Percentiles rank a stretch among this genome's conserved stretches.
Conservation (phyloP, 176 grass and related monocot species). For the Musa acuminata region DNA sequence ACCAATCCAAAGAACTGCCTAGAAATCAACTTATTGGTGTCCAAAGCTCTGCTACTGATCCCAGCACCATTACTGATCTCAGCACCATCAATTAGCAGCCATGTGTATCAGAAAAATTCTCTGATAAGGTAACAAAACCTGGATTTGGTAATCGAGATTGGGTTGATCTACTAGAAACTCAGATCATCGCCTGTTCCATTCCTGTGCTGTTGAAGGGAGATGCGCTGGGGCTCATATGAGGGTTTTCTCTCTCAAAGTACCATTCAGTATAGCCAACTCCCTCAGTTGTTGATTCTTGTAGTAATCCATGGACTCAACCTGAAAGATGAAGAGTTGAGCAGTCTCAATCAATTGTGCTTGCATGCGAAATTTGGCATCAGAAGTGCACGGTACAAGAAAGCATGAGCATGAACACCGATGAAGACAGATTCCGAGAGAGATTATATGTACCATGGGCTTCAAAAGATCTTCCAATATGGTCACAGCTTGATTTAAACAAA, state of each 20-base stretch:
- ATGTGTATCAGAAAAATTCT: slow-evolving; percentile 14
- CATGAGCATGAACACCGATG: not conserved
- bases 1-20: not conserved
- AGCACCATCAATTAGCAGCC: not conserved
- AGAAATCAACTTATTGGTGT: not conserved
- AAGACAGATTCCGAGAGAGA: not conserved
- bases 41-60: not conserved
- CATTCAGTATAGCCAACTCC: slow-evolving; percentile 88
- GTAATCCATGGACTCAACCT: slow-evolving; percentile 98
- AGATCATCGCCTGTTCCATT: slow-evolving; percentile 75
- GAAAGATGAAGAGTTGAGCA: not conserved
- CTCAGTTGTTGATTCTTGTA: slow-evolving; percentile 94
- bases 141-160: not conserved
- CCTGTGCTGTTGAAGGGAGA: slow-evolving; percentile 84
- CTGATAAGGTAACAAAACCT: not conserved
- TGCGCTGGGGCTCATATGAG: slow-evolving; percentile 71
- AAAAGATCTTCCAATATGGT: slow-evolving; percentile 83
- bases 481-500: slow-evolving; percentile 69
- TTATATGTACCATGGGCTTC: slow-evolving; percentile 71
- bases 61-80: not conserved
- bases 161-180: not conserved
- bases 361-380: not conserved
- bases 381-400: no score
- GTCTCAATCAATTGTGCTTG: not conserved
- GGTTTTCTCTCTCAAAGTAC: slow-evolving; percentile 88